A percentile compares a stretch with the other conserved stretches of the same genome.
phyloP scores from a whole-genome alignment of 345 rosid species.

The Populus alba region DNA sequence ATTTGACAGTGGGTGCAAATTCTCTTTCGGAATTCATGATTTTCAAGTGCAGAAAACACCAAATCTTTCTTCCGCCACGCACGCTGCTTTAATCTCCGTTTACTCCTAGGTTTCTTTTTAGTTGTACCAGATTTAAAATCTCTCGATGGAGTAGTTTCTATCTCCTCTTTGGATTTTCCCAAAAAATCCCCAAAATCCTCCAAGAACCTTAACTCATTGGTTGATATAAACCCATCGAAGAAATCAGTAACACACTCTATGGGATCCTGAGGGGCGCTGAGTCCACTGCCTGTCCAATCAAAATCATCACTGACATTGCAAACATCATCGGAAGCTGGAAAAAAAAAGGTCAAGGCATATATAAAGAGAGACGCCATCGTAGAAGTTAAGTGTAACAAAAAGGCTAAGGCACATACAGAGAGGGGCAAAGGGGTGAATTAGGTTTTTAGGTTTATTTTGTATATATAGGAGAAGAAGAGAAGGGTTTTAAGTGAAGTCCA shows the following conservation, averaged over 20 bases:
- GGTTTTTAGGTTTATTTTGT: neutral
- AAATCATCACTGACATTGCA: neutral
- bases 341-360: too few relatives aligned
- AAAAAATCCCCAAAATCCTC: neutral
- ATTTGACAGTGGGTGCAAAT: neutral
- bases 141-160: neutral
- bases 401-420: neutral
- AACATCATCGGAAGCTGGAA: neutral
- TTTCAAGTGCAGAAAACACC: neutral
- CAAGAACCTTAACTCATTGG: neutral
- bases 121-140: neutral
- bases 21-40: neutral
- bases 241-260: neutral
- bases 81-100: neutral
- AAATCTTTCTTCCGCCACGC: neutral
- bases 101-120: neutral
- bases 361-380: too few relatives aligned
- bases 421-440: neutral
- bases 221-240: neutral
- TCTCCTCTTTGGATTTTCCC: neutral
- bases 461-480: neutral
- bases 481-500: neutral
- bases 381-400: too few relatives aligned
- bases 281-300: neutral
- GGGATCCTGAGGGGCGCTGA: constrained; percentile 2